Percentiles rank a stretch among this genome's conserved stretches.
Conservation (phyloP, 75 land plant genomes). For the Selaginella moellendorffii region DNA sequence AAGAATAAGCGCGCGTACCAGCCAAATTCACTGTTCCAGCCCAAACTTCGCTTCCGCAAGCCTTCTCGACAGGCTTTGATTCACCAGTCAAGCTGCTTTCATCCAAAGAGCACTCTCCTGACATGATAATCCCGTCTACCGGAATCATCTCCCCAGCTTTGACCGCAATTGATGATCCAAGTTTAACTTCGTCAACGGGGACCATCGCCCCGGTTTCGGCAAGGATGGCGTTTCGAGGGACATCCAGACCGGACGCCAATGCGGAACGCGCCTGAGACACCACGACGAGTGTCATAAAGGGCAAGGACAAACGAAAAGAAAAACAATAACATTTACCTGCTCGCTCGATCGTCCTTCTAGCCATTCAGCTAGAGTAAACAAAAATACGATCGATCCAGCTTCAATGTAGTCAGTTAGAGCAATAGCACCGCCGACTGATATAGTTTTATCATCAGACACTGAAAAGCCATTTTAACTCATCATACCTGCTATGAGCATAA, state of each 20-base stretch:
- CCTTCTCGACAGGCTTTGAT: conserved; percentile 67
- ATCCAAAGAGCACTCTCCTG: conserved; percentile 70
- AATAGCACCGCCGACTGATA: conserved; percentile 59
- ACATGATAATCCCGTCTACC: conserved; percentile 68
- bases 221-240: conserved; percentile 62
- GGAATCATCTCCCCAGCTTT: conserved; percentile 89
- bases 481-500: conserved; percentile 57
- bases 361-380: conserved; percentile 86
- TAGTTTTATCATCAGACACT: neutral
- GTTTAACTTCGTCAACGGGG: conserved; percentile 47
- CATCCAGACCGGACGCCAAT: conserved; percentile 57
- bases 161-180: conserved; percentile 53
- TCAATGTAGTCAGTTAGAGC: conserved; percentile 57
- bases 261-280: conserved; percentile 55
- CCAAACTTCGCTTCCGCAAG: conserved; percentile 56
- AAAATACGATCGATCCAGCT: conserved; percentile 69
- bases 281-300: neutral
- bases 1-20: conserved; percentile 28
- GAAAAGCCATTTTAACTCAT: neutral
- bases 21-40: conserved; percentile 84
- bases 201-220: conserved; percentile 51
- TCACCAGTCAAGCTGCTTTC: conserved; percentile 84
- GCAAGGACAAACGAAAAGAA: neutral
- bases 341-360: conserved; percentile 68
- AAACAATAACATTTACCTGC: conserved; percentile 34